Evolutionary conservation across 2,329 filamentous ascomycete genomes (phyloP).

Genomic region (Gaeumannomyces tritici): DNA sequence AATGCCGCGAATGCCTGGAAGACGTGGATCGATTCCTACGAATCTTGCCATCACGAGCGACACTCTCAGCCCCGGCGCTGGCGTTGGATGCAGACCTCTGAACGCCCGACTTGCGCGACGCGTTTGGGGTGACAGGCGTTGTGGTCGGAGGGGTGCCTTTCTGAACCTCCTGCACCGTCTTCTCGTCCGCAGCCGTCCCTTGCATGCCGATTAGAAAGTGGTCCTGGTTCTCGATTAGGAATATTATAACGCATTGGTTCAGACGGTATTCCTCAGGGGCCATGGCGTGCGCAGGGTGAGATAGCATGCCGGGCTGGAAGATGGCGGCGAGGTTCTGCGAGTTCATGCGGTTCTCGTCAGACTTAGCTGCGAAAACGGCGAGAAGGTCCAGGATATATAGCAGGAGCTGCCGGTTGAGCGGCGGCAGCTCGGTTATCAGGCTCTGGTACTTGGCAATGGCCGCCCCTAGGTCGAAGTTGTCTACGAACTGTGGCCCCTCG

Average conservation of each 20-base stretch:
- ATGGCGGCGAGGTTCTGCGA: constrained; percentile 89
- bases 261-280: constrained; percentile 86
- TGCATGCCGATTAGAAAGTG: constrained; percentile 98
- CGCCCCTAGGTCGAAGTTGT: constrained; percentile 61
- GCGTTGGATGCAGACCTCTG: constrained; percentile 76
- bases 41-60: constrained; percentile 69
- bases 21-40: constrained; percentile 87
- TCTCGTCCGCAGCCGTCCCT: constrained; percentile 93
- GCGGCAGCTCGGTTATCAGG: constrained; percentile 86
- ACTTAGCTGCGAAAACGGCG: constrained; percentile 94
- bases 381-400: constrained; percentile 93
- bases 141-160: constrained; percentile 56
- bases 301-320: constrained; percentile 93
- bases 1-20: constrained; percentile 74
- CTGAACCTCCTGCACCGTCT: constrained; percentile 52
- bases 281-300: constrained; percentile 92
- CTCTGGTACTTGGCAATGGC: constrained; percentile 80
- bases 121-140: constrained; percentile 34
- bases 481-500: constrained; percentile 60
- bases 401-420: constrained; percentile 84
- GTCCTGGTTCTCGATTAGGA: constrained; percentile 96
- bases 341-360: constrained; percentile 95
- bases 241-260: constrained; percentile 95
- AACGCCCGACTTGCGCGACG: constrained; percentile 38
- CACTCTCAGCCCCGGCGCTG: constrained; percentile 79